phyloP scores from a whole-genome alignment of 345 rosid genomes.

The Brassica carinata region DNA sequence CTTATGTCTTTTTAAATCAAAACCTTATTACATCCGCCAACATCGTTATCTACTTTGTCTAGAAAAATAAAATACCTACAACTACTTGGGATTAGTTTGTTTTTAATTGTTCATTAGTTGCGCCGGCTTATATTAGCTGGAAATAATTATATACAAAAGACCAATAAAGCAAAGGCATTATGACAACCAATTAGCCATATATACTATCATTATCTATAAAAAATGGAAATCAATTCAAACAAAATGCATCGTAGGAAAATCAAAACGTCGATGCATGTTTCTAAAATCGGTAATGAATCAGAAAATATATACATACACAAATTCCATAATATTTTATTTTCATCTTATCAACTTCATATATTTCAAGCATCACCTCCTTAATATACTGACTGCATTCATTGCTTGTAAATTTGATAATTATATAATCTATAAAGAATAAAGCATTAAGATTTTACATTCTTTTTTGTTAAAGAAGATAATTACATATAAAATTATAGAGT shows the following conservation, averaged over 20 bases:
- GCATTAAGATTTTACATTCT: not conserved
- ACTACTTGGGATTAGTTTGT: not conserved
- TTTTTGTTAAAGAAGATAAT: not conserved
- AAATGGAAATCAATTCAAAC: not conserved
- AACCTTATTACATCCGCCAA: conserved; percentile 34
- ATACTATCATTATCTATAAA: conserved; percentile 1
- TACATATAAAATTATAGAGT: not conserved
- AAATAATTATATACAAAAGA: conserved; percentile 15
- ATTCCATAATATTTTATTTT: not conserved
- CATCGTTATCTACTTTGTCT: conserved; percentile 42
- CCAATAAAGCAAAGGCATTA: conserved; percentile 19
- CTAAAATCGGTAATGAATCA: not conserved
- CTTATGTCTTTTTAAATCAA: conserved; percentile 22
- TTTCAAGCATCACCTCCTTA: not conserved
- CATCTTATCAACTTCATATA: not conserved
- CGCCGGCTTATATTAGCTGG: conserved; percentile 35
- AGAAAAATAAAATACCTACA: conserved; percentile 17
- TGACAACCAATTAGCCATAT: conserved; percentile 23
- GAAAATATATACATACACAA: not conserved
- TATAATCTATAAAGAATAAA: not conserved
- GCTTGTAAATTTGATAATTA: not conserved
- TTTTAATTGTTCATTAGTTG: conserved; percentile 2
- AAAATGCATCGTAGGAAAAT: conserved; percentile 5
- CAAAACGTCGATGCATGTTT: not conserved
- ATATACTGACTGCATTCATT: not conserved